A percentile compares a stretch with the other conserved stretches of the same genome.
Conservation (phyloP, 192 early-diverging fungal genomes). For the Rhizophagus sp. region DNA sequence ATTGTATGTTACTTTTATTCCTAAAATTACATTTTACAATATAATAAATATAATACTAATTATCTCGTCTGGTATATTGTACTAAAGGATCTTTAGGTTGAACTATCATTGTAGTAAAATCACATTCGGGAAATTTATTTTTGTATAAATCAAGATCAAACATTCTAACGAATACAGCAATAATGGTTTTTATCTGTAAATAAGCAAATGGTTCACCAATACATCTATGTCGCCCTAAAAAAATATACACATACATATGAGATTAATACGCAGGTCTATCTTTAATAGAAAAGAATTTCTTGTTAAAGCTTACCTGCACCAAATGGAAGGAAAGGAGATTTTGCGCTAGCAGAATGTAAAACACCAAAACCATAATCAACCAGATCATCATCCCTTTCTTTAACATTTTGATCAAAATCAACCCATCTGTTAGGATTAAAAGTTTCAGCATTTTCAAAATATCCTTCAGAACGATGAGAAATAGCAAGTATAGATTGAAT, state of each 20-base stretch:
- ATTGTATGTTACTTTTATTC: too few species aligned
- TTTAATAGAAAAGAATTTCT: neutral
- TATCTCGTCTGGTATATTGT: constrained; percentile 16
- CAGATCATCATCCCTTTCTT: constrained; percentile 52
- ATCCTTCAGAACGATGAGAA: constrained; percentile 74
- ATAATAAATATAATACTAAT: neutral
- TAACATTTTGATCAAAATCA: constrained; percentile 56
- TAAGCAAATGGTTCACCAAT: constrained; percentile 98
- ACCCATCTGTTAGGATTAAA: constrained; percentile 86
- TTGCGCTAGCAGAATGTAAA: constrained; percentile 61
- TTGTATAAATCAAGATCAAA: constrained; percentile 74
- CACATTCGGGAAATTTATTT: constrained; percentile 75
- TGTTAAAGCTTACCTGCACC: constrained; percentile 69
- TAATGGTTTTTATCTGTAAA: constrained; percentile 93
- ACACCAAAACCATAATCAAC: constrained; percentile 80
- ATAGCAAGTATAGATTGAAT: constrained; percentile 82
- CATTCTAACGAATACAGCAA: constrained; percentile 77
- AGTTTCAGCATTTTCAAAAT: constrained; percentile 76
- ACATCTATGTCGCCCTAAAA: constrained; percentile 86
- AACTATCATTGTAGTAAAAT: constrained; percentile 92
- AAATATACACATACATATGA: neutral
- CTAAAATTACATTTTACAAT: too few species aligned
- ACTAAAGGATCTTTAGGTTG: constrained; percentile 70
- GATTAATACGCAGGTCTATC: neutral
- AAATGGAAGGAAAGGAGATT: constrained; percentile 90